Evolutionary conservation across 352 stramenopile species (phyloP).

Genomic region (Phytophthora constricta): DNA sequence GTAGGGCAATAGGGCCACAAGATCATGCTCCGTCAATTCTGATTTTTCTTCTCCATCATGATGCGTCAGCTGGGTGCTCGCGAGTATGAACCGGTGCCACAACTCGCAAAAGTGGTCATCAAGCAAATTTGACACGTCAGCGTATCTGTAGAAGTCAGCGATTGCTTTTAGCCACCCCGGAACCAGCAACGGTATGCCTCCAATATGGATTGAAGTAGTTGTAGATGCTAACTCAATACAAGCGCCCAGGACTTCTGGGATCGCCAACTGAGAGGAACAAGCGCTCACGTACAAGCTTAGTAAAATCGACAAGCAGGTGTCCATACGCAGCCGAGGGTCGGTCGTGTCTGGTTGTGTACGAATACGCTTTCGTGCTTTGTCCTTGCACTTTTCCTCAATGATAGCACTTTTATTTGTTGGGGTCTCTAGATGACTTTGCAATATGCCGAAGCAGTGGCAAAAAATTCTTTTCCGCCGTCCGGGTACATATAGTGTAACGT

Average conservation of each 20-base stretch:
- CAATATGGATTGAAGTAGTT: conserved; percentile 43
- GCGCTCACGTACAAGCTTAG: conserved; percentile 72
- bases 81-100: conserved; percentile 50
- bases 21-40: conserved; percentile 29
- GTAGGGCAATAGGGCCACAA: conserved; percentile 21
- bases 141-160: conserved; percentile 56
- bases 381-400: neutral
- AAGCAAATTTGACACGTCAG: conserved; percentile 45
- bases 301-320: conserved; percentile 54
- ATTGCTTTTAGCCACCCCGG: conserved; percentile 58
- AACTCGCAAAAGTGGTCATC: conserved; percentile 73
- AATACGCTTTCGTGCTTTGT: conserved; percentile 10
- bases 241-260: conserved; percentile 60
- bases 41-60: conserved; percentile 22
- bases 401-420: conserved; percentile 8
- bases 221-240: conserved; percentile 57
- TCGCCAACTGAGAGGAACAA: conserved; percentile 59
- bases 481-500: conserved; percentile 86
- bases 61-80: conserved; percentile 18
- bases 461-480: conserved; percentile 68
- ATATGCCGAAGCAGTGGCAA: conserved; percentile 52
- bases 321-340: conserved; percentile 33
- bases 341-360: conserved; percentile 7
- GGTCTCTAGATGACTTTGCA: conserved; percentile 36
- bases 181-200: conserved; percentile 39